Evolutionary conservation across 495 filamentous ascomycete genomes (phyloP).

Genomic region (Daldinia loculata): DNA sequence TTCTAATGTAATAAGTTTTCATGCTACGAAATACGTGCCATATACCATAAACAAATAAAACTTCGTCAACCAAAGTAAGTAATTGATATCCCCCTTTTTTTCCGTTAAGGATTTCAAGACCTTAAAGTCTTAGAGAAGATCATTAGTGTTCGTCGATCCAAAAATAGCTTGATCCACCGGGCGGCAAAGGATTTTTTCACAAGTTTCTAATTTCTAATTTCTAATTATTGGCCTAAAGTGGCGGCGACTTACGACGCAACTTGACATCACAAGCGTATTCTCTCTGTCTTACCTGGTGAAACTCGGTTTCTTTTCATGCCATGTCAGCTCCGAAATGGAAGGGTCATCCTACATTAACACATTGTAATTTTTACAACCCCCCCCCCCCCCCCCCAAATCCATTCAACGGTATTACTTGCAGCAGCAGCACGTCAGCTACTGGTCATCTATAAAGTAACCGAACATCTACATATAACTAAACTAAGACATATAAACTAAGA

Average conservation of each 20-base stretch:
- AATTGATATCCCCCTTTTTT: background rate
- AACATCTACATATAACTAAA: background rate
- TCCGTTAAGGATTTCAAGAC: background rate
- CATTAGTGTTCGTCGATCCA: background rate
- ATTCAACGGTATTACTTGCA: constrained; percentile 37
- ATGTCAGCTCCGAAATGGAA: constrained; percentile 1
- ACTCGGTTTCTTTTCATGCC: background rate
- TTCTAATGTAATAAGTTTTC: background rate
- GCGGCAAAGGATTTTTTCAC: constrained; percentile 3
- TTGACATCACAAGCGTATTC: constrained; percentile 34
- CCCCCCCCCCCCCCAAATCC: background rate
- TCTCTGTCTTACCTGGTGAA: constrained; percentile 14
- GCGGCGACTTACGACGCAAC: constrained; percentile 9
- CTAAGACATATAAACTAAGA: no score
- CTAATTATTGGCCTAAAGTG: background rate
- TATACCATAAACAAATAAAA: background rate
- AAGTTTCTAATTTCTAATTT: background rate
- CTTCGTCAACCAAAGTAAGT: background rate
- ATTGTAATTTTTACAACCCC: background rate
- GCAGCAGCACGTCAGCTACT: constrained; percentile 35
- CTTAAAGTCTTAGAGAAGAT: background rate
- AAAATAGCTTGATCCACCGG: constrained; percentile 13
- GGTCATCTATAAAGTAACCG: constrained; percentile 19
- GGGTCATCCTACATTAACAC: background rate
- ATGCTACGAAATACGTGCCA: background rate